phyloP scores from a whole-genome alignment of 2,329 filamentous ascomycete genomes.

The Juglanconis oblonga region DNA sequence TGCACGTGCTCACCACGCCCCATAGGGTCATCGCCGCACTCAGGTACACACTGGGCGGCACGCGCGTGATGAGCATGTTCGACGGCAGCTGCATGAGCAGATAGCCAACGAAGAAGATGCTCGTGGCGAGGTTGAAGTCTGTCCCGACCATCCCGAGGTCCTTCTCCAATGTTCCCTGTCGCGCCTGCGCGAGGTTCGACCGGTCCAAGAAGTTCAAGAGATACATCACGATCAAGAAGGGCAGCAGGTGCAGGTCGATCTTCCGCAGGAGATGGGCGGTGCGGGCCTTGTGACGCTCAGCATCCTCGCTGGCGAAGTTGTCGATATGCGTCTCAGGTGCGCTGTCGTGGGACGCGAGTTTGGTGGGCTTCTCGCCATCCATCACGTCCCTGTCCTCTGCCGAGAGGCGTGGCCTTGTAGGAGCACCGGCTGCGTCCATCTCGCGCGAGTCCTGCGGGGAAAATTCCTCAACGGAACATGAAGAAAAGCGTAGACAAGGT shows the following conservation, averaged over 20 bases:
- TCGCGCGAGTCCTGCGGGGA: not conserved
- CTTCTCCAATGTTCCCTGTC: slow-evolving; percentile 49
- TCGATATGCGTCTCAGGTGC: not conserved
- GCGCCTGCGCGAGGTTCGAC: slow-evolving; percentile 51
- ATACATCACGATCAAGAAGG: slow-evolving; percentile 53
- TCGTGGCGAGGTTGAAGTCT: slow-evolving; percentile 54
- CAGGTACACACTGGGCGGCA: slow-evolving; percentile 53
- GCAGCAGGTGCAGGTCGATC: slow-evolving; percentile 49
- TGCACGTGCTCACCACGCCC: slow-evolving; percentile 41
- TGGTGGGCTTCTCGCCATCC: not conserved
- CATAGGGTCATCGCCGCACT: slow-evolving; percentile 42
- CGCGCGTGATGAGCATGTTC: slow-evolving; percentile 51
- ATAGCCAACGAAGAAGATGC: slow-evolving; percentile 57
- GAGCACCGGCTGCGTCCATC: not conserved
- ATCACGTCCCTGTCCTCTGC: not conserved
- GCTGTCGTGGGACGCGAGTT: not conserved
- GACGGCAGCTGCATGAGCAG: slow-evolving; percentile 61
- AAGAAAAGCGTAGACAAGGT: not conserved
- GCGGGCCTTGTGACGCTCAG: slow-evolving; percentile 1
- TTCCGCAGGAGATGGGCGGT: slow-evolving; percentile 40
- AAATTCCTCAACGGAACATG: not conserved
- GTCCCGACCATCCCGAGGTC: slow-evolving; percentile 54
- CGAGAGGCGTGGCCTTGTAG: not conserved
- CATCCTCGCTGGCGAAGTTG: slow-evolving; percentile 15
- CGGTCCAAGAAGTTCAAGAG: slow-evolving; percentile 55